Conservation (phyloP, 2,329 filamentous ascomycete genomes). For the Paramyrothecium roridum region DNA sequence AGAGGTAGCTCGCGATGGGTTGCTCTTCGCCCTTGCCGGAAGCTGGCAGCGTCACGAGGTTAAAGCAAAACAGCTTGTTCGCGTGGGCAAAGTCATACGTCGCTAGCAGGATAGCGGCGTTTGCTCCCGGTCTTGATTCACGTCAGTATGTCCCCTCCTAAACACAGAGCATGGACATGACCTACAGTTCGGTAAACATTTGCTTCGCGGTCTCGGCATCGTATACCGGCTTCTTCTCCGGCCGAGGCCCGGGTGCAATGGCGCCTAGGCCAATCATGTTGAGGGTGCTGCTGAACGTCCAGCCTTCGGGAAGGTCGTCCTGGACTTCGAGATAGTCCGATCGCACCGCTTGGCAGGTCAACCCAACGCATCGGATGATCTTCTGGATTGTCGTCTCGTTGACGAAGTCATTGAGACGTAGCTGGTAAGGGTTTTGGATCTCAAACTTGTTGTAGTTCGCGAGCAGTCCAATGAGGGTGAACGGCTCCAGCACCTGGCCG, state of each 20-base stretch:
- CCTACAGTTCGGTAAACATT: constrained; percentile 76
- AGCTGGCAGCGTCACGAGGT: constrained; percentile 61
- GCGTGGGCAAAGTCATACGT: constrained; percentile 92
- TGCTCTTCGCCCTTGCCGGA: constrained; percentile 65
- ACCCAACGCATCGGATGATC: constrained; percentile 73
- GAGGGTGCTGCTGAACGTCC: constrained; percentile 78
- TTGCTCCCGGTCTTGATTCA: constrained; percentile 64
- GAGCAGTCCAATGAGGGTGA: constrained; percentile 79
- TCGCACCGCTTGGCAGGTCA: constrained; percentile 65
- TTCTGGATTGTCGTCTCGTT: constrained; percentile 85
- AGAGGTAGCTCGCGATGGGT: constrained; percentile 79
- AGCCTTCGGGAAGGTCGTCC: constrained; percentile 86
- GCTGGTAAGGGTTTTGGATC: constrained; percentile 92
- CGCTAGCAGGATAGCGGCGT: constrained; percentile 77
- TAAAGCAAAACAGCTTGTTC: constrained; percentile 93
- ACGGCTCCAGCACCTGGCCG: constrained; percentile 65
- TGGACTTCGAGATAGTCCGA: constrained; percentile 80
- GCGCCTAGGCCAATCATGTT: constrained; percentile 80
- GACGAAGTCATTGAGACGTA: constrained; percentile 91
- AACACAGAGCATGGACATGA: constrained; percentile 9
- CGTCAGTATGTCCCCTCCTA: constrained; percentile 9
- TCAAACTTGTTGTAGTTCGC: constrained; percentile 99
- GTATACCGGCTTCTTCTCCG: constrained; percentile 54
- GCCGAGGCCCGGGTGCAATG: constrained; percentile 66
- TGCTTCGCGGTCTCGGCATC: constrained; percentile 79